Percentiles rank a stretch among this genome's conserved stretches.
Conservation (phyloP, 129 eudicot genomes). For the Ambrosia artemisiifolia region DNA sequence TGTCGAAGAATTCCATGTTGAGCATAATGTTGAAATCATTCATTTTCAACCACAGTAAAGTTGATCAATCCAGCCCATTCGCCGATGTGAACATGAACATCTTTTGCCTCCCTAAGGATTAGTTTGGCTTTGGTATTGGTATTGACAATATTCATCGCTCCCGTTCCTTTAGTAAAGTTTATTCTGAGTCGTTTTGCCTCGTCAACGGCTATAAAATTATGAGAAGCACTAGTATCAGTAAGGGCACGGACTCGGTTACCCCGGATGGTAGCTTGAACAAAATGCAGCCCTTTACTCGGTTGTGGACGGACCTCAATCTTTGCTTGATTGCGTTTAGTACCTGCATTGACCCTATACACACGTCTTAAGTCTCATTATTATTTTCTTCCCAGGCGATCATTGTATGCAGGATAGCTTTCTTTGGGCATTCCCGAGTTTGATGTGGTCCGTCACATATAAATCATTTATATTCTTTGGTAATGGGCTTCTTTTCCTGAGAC, state of each 20-base stretch:
- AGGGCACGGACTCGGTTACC: background rate
- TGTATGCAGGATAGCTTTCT: background rate
- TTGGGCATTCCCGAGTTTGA: background rate
- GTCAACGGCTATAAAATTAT: background rate
- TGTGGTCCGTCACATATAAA: too few relatives aligned
- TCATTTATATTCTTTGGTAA: too few relatives aligned
- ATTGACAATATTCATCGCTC: background rate
- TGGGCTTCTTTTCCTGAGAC: too few relatives aligned
- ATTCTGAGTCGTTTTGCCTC: background rate
- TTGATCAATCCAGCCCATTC: too few relatives aligned
- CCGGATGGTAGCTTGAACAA: background rate
- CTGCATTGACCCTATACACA: too few relatives aligned
- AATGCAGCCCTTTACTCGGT: background rate
- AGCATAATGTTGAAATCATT: background rate
- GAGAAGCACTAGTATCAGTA: background rate
- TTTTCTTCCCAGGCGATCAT: too few relatives aligned
- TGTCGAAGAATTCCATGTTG: background rate
- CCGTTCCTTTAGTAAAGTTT: background rate
- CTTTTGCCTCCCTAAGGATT: too few relatives aligned
- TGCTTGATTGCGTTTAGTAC: too few relatives aligned
- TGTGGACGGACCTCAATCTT: background rate
- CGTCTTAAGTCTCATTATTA: too few relatives aligned
- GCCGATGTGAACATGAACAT: background rate
- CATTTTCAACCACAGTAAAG: too few relatives aligned
- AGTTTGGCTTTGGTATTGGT: background rate